phyloP scores from a whole-genome alignment of 1,284 basidiomycete species.

The Phlebopus sp. region DNA sequence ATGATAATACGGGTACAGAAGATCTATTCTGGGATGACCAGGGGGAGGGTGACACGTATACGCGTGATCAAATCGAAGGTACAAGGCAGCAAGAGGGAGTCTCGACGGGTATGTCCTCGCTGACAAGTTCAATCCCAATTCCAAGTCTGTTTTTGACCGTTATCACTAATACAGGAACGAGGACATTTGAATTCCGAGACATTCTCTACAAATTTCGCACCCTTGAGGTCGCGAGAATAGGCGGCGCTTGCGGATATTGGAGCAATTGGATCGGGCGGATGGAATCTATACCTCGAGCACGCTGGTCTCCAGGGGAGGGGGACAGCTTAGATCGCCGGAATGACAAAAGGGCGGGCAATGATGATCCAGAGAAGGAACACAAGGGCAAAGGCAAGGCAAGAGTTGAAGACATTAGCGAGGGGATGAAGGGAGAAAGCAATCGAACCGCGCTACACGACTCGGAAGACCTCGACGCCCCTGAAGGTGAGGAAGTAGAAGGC shows the following conservation, averaged over 20 bases:
- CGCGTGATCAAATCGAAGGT: too few species aligned
- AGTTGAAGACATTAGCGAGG: neutral
- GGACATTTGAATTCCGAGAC: slow-evolving; percentile 11
- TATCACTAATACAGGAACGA: neutral
- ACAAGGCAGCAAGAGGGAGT: too few species aligned
- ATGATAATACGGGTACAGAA: slow-evolving; percentile 3
- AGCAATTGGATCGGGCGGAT: slow-evolving; percentile 16
- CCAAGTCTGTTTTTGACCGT: neutral
- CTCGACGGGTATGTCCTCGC: neutral
- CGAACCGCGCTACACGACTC: slow-evolving; percentile 3
- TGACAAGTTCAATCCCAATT: neutral
- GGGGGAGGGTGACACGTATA: too few species aligned
- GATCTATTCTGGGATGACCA: neutral
- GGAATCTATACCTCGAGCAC: slow-evolving; percentile 13
- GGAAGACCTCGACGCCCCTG: slow-evolving; percentile 18
- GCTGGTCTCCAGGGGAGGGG: slow-evolving; percentile 14
- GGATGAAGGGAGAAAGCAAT: neutral
- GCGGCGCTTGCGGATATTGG: slow-evolving; percentile 47
- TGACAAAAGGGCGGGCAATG: slow-evolving; percentile 20
- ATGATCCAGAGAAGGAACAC: neutral
- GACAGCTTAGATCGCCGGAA: neutral
- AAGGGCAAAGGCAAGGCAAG: slow-evolving; percentile 18
- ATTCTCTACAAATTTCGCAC: slow-evolving; percentile 38
- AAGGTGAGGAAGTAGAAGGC: slow-evolving; percentile 34
- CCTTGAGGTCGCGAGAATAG: slow-evolving; percentile 45